phyloP scores from a whole-genome alignment of 208 protist genomes.

The Acanthamoeba quina region DNA sequence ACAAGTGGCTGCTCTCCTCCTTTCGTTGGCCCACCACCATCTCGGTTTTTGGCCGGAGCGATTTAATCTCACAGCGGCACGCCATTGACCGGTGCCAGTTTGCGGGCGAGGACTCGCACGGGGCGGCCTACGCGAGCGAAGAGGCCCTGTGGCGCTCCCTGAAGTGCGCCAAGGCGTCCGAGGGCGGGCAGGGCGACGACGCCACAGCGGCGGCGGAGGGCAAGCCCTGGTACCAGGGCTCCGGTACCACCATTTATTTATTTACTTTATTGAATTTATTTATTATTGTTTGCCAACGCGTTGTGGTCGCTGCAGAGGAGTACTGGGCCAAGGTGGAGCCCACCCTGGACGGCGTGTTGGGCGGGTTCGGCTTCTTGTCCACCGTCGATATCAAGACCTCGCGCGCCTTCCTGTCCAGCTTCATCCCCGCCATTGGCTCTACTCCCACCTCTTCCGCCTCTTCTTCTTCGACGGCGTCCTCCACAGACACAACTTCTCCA shows the following conservation, averaged over 20 bases:
- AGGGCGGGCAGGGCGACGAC: background rate
- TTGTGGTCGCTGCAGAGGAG: background rate
- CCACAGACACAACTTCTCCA: background rate
- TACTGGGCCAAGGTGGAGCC: conserved; percentile 54
- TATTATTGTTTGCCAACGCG: background rate
- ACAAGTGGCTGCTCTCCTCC: background rate
- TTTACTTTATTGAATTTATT: too few species aligned
- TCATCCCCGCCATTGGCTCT: conserved; percentile 28
- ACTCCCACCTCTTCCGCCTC: background rate
- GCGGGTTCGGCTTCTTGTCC: conserved; percentile 65
- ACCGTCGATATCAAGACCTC: conserved; percentile 62
- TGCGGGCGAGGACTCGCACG: conserved; percentile 11
- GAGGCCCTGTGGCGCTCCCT: conserved; percentile 48
- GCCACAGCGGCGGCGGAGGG: background rate
- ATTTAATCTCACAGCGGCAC: background rate
- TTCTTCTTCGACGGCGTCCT: background rate
- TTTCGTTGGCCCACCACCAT: background rate
- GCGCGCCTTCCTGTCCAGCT: conserved; percentile 27
- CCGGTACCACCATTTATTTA: background rate
- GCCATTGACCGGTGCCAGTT: background rate
- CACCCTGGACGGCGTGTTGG: conserved; percentile 60
- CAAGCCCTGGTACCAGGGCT: conserved; percentile 56
- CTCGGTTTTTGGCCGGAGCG: background rate
- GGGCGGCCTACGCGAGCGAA: background rate
- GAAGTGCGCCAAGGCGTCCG: background rate